Evolutionary conservation across 257 asterid genomes (phyloP).

Genomic region (Solanum medicagineum): DNA sequence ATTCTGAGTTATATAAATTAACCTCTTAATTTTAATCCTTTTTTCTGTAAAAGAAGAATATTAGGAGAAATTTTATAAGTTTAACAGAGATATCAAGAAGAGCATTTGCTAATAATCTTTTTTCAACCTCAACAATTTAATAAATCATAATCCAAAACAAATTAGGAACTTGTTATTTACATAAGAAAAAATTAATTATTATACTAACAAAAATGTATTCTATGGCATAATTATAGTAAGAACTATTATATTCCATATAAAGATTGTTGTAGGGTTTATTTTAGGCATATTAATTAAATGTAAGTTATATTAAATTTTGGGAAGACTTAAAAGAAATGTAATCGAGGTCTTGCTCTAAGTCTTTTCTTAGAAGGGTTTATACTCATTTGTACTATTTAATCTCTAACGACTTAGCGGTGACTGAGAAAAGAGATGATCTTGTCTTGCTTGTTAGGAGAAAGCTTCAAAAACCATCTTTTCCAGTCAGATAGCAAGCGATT

Average conservation of each 20-base stretch:
- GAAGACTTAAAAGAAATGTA: too few relatives aligned
- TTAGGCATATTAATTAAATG: too few relatives aligned
- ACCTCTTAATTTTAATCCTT: background rate
- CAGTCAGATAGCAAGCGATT: too few relatives aligned
- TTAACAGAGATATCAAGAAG: slow-evolving; percentile 62
- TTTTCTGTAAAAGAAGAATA: background rate
- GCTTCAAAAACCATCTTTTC: too few relatives aligned
- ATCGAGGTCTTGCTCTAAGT: too few relatives aligned
- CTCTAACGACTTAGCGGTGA: too few relatives aligned
- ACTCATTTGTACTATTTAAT: too few relatives aligned
- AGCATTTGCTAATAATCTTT: slow-evolving; percentile 72
- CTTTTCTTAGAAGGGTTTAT: too few relatives aligned
- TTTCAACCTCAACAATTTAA: slow-evolving; percentile 74
- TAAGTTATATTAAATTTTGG: too few relatives aligned
- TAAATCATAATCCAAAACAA: background rate
- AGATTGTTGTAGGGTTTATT: background rate
- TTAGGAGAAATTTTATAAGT: background rate
- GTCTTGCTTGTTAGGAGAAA: too few relatives aligned
- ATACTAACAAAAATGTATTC: background rate
- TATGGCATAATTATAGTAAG: background rate
- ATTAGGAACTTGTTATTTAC: background rate
- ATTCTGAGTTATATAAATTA: slow-evolving; percentile 19
- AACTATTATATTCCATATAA: too few relatives aligned
- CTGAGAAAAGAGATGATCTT: too few relatives aligned
- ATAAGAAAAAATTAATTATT: background rate